Base-by-base conservation (phyloP, 805 yeast species). In the Hanseniaspora osmophila region DNA sequence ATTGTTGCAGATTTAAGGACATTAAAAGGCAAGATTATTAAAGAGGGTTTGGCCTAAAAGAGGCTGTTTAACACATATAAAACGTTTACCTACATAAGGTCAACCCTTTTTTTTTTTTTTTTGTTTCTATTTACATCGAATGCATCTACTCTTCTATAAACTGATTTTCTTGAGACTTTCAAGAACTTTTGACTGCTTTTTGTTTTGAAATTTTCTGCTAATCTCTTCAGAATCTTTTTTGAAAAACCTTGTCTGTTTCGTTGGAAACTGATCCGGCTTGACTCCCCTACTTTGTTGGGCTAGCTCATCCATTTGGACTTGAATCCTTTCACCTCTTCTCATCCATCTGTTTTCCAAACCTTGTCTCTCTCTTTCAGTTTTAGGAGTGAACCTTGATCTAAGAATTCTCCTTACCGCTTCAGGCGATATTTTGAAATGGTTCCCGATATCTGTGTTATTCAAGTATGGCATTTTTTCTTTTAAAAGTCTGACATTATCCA, bases 331-430 rank as follows among this genome's bases (percentile, higher is more conserved):
- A 10, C 75, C 74, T 53, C 81, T 64, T 33, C 61, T 64, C 30
- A 58, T 61, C 78, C 84, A 81, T 50, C 90, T 69, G 15, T 63
- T 62, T 30, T 66, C 60, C 2, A 70, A 42, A 15, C 71, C 57
- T 29, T 54, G 60, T 5, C 60, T 69, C 37, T 66, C 71, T 48
- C 79, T 84, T n/a, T 68, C 70, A 1, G 65, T 70, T 4, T 61
- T 67, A 0, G 95, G 95, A 15, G 59, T 62, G 94, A 95, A 88
- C 35, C 71, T 75, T 5, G 90, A 78, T 57, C 76, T 78, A 51
- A 88, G 58, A 16, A 88, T 85, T 50, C 95, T 72, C 48, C 95
- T 67, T 2, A 87, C 73, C 0, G 88, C 84, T 52, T 87, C 94
- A 1, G 94, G 90, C 1, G 92, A 81, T 5, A 85, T 70, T 42